Conservation (phyloP, 805 yeast genomes). For the Teunomyces lycoperdinae region DNA sequence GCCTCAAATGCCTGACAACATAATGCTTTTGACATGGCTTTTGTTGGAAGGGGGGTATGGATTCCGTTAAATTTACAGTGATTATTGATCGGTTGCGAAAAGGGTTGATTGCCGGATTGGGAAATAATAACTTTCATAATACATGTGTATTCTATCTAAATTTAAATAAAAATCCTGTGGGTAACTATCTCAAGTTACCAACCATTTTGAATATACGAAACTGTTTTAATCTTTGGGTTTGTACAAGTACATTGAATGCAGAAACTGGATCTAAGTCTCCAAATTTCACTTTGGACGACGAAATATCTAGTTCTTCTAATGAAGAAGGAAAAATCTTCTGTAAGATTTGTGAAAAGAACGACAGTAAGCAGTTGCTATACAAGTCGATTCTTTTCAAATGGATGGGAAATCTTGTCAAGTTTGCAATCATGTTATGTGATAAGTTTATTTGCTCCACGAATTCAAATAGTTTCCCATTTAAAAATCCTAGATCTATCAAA, state of each 20-base stretch:
- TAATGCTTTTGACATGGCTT: slow-evolving; percentile 34
- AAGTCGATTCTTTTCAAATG: slow-evolving; percentile 15
- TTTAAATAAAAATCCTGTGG: background rate
- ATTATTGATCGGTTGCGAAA: slow-evolving; percentile 1
- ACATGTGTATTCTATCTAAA: background rate
- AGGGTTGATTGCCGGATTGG: background rate
- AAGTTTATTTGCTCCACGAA: slow-evolving; percentile 18
- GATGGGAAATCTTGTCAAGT: slow-evolving; percentile 13
- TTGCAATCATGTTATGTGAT: slow-evolving; percentile 21
- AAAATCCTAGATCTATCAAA: slow-evolving; percentile 10
- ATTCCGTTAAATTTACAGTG: background rate
- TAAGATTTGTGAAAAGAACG: slow-evolving; percentile 4
- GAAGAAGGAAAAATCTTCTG: slow-evolving; percentile 10
- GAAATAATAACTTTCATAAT: background rate
- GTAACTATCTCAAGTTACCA: background rate
- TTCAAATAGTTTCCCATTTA: slow-evolving; percentile 7
- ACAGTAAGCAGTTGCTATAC: slow-evolving; percentile 18
- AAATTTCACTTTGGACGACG: slow-evolving; percentile 12
- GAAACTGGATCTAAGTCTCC: background rate
- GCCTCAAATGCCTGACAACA: slow-evolving; percentile 39
- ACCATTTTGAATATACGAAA: background rate
- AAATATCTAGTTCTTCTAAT: slow-evolving; percentile 12
- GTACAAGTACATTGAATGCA: background rate
- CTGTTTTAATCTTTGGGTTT: background rate
- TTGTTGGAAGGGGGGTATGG: background rate